Evolutionary conservation across 768 basidiomycete species (phyloP).

Genomic region (Podaxis sp.): DNA sequence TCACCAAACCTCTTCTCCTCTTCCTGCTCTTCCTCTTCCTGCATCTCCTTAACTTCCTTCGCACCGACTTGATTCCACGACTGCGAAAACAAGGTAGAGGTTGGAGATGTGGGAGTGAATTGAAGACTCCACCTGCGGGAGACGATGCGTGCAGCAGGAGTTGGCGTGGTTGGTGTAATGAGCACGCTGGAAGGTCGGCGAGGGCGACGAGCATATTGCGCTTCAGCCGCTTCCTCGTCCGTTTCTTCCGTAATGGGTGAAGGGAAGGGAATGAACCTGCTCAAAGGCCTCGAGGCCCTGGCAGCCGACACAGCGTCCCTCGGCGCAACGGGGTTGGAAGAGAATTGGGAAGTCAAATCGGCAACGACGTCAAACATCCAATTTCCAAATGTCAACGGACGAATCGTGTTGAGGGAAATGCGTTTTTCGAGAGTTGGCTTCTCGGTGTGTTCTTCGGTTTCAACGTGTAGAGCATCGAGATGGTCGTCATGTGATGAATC

Average conservation of each 20-base stretch:
- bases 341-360: conserved; percentile 47
- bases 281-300: conserved; percentile 25
- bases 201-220: conserved; percentile 8
- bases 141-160: conserved; percentile 21
- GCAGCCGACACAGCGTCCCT: conserved; percentile 19
- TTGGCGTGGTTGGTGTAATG: conserved; percentile 26
- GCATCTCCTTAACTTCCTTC: conserved; percentile 22
- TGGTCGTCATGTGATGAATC: conserved; percentile 32
- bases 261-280: conserved; percentile 32
- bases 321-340: conserved; percentile 12
- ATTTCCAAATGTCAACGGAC: conserved; percentile 63
- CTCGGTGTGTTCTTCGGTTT: neutral
- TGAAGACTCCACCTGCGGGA: conserved; percentile 55
- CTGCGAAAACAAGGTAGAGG: conserved; percentile 26
- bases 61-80: conserved; percentile 15
- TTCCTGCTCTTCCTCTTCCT: conserved; percentile 15
- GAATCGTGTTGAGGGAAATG: conserved; percentile 40
- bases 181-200: conserved; percentile 23
- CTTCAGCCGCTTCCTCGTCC: conserved; percentile 5
- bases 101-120: conserved; percentile 57
- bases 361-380: conserved; percentile 86
- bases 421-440: conserved; percentile 25
- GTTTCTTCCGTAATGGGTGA: conserved; percentile 24
- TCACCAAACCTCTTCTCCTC: conserved; percentile 33
- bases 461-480: neutral